Evolutionary conservation across 106 monocot genomes (phyloP), one percentile per base, ranked within the genome.

Genomic region (Hemerocallis citrina): DNA sequence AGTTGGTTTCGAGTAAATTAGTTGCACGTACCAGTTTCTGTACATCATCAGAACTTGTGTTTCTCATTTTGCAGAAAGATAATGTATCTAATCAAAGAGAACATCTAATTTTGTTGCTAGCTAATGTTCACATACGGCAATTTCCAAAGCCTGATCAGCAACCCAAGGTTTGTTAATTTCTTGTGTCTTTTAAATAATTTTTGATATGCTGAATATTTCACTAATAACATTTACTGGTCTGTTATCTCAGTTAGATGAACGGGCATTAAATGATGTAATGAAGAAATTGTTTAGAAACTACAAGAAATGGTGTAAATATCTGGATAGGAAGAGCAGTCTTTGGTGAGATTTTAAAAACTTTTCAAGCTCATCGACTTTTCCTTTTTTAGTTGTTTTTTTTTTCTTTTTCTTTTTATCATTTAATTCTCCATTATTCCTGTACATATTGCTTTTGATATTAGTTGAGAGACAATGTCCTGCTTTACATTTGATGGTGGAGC

Each of bases 81-180:
- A 98, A 82, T 77, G 98, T 98, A 8, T 54, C 98, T 41, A 98
- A 98, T 69, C 98, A 98, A 62, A 79, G 98, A 59, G 98, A 98
- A 65, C 92, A 98, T 75, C 35, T 98, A 48, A 88, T 98, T 47
- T 70, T 98, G 33, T 56, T 98, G 32, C 98, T 98, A 68, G 92
- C 98, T 8, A 98, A 98, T 79, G 87, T 92, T 13, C 91, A 98
- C 57, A 92, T 98, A 62, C 84, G 98, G 7, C 70, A 78, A 66
- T 43, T 73, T 60, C 79, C 75, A 24, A 82, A 75, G 66, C 68
- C 81, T 70, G 98, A 98, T 44, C 79, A 84, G 44, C 91, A 82
- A 56, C 75, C 82, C 1, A 92, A 88, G 96, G 96, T 96, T 74
- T 62, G 15, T 61, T 19, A 16, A 39, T 24, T 50, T 41, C 66